Evolutionary conservation across 768 basidiomycete species (phyloP).

Genomic region (Leccinum aurantiacum): DNA sequence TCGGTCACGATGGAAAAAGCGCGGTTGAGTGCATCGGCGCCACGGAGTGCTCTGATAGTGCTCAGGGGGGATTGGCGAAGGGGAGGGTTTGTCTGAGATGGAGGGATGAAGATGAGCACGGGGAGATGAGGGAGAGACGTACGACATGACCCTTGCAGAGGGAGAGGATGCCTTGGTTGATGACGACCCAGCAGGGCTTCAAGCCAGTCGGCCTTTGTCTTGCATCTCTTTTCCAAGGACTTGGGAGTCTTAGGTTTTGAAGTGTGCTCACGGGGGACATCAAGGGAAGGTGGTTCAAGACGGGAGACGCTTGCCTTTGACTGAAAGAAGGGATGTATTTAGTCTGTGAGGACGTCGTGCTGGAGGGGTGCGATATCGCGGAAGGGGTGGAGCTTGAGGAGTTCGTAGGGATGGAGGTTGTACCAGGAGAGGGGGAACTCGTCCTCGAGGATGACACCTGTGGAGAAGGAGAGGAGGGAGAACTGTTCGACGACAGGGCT

Average conservation of each 20-base stretch:
- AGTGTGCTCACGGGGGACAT: constrained; percentile 3
- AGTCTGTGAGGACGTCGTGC: constrained; percentile 39
- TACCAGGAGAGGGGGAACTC: constrained; percentile 59
- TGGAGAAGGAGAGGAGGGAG: constrained; percentile 39
- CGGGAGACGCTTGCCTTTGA: constrained; percentile 45
- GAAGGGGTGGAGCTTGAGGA: constrained; percentile 64
- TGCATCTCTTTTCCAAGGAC: constrained; percentile 28
- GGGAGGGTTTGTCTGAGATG: constrained; percentile 38
- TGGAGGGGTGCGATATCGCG: constrained; percentile 45
- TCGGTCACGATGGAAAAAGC: constrained; percentile 23
- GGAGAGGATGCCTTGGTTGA: constrained; percentile 54
- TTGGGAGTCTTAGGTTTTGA: constrained; percentile 12
- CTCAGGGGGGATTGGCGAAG: constrained; percentile 41
- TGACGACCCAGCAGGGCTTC: constrained; percentile 62
- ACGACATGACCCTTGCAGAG: constrained; percentile 57
- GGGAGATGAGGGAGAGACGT: constrained; percentile 19
- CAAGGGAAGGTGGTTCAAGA: constrained; percentile 25
- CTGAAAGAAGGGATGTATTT: constrained; percentile 60
- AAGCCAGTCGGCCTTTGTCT: constrained; percentile 55
- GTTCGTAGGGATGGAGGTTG: constrained; percentile 56
- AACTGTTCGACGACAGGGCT: no score
- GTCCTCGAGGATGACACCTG: constrained; percentile 70
- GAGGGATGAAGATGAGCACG: constrained; percentile 3
- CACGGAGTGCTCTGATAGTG: constrained; percentile 43
- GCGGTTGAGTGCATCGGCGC: constrained; percentile 42